Percentiles rank a stretch among this genome's conserved stretches.
Conservation (phyloP, 2,329 filamentous ascomycete species). For the Ophiostoma ulmi region DNA sequence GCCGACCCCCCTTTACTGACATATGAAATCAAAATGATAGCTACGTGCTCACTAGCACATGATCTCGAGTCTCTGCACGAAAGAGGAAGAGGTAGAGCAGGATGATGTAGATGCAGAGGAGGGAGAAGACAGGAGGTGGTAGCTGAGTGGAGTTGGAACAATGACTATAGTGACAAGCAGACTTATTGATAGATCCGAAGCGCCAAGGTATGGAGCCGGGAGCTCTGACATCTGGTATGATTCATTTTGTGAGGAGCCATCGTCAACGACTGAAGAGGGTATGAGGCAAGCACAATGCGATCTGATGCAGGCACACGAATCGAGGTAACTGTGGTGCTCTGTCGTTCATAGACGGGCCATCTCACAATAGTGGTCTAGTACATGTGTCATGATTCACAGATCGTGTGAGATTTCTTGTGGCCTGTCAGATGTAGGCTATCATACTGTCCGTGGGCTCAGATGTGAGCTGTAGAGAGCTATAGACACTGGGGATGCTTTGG, state of each 20-base stretch:
- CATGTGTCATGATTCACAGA: constrained; percentile 4
- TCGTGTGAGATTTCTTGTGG: not conserved
- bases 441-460: not conserved
- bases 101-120: not conserved
- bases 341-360: not conserved
- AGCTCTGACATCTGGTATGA: not conserved
- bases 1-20: not conserved
- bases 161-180: not conserved
- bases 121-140: not conserved
- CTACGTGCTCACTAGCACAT: constrained; percentile 10
- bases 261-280: not conserved
- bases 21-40: not conserved
- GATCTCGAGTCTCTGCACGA: not conserved
- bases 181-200: not conserved
- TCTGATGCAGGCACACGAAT: constrained; percentile 10
- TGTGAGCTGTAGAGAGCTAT: not conserved
- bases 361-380: constrained; percentile 4
- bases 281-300: not conserved
- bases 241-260: not conserved
- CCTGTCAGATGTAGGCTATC: not conserved
- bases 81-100: not conserved
- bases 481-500: not conserved
- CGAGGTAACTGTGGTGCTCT: constrained; percentile 13
- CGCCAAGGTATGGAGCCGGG: not conserved
- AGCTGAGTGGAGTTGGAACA: not conserved